These are phyloP conservation scores for Tinospora cordifolia DNA, from an alignment of 164 flowering plant species.

Conservation along the genomic window DNA sequence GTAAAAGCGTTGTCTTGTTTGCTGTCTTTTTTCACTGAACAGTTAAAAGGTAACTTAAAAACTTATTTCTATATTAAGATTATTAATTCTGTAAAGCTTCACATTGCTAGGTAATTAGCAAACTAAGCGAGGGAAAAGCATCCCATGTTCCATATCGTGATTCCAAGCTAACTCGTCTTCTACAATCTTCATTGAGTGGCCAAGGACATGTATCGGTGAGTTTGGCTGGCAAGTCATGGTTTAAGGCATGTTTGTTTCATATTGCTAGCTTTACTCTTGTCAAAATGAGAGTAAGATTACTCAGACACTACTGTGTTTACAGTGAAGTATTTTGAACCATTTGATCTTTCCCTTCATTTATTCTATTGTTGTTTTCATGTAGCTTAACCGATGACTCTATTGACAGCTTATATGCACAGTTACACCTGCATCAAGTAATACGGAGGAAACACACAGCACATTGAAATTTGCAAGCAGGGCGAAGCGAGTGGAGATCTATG, in stretches of 20 bases:
- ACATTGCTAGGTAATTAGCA: conserved; percentile 66
- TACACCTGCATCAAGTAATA: conserved; percentile 94
- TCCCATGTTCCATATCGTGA: conserved; percentile 86
- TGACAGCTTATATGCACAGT: conserved; percentile 91
- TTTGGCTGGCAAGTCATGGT: conserved; percentile 42
- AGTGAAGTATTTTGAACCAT: neutral
- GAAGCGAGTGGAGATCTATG: conserved; percentile 91
- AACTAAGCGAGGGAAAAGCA: conserved; percentile 78
- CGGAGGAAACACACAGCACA: conserved; percentile 98
- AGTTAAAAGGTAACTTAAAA: no score
- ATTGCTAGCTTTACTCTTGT: neutral
- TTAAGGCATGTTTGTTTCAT: conserved; percentile 38
- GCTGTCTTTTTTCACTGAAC: neutral
- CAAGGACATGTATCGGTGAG: conserved; percentile 98
- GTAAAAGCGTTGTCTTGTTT: neutral
- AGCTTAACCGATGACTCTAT: conserved; percentile 5
- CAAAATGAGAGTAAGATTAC: neutral
- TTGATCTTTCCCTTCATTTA: neutral
- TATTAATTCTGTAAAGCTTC: conserved; percentile 14
- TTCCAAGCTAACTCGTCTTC: conserved; percentile 81
- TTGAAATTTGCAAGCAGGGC: conserved; percentile 97
- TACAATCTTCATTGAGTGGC: conserved; percentile 94
- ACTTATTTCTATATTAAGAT: neutral
- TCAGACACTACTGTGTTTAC: no score
- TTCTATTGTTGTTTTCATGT: neutral